Percentiles rank a stretch among this genome's conserved stretches.
Evolutionary conservation across 2,329 filamentous ascomycete genomes (phyloP).

Genomic region (Elsinoe perseae): DNA sequence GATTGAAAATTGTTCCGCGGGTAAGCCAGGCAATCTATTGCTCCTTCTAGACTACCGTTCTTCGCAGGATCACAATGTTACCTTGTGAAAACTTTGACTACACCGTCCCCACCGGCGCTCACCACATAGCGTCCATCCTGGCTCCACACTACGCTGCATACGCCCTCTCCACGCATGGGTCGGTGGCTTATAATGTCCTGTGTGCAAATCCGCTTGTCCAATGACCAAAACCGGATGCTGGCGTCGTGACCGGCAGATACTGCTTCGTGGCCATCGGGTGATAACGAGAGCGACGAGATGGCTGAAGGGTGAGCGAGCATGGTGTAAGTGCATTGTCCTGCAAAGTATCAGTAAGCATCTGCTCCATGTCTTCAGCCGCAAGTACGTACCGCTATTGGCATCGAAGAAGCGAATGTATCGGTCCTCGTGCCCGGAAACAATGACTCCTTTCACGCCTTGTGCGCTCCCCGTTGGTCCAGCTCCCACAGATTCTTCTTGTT

Average conservation of each 20-base stretch:
- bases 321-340: slow-evolving; percentile 97
- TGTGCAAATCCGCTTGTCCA: slow-evolving; percentile 90
- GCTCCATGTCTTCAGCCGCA: neutral
- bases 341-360: neutral
- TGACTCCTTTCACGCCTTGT: slow-evolving; percentile 70
- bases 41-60: slow-evolving; percentile 3
- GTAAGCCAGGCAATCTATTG: slow-evolving; percentile 15
- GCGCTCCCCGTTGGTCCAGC: slow-evolving; percentile 79
- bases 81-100: slow-evolving; percentile 75
- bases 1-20: neutral
- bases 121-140: slow-evolving; percentile 92
- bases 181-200: slow-evolving; percentile 92
- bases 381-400: slow-evolving; percentile 84
- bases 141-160: slow-evolving; percentile 92
- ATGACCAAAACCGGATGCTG: slow-evolving; percentile 89
- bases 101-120: slow-evolving; percentile 86
- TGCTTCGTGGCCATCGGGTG: slow-evolving; percentile 85
- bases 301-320: slow-evolving; percentile 95
- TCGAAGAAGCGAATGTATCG: slow-evolving; percentile 95
- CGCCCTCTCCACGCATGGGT: slow-evolving; percentile 90
- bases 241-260: slow-evolving; percentile 95
- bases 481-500: slow-evolving; percentile 66
- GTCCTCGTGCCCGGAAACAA: slow-evolving; percentile 96
- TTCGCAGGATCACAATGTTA: slow-evolving; percentile 17
- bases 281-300: slow-evolving; percentile 84